Percentiles rank a stretch among this genome's conserved stretches.
phyloP scores from a whole-genome alignment of 805 yeast species.

The Candida awuae region DNA sequence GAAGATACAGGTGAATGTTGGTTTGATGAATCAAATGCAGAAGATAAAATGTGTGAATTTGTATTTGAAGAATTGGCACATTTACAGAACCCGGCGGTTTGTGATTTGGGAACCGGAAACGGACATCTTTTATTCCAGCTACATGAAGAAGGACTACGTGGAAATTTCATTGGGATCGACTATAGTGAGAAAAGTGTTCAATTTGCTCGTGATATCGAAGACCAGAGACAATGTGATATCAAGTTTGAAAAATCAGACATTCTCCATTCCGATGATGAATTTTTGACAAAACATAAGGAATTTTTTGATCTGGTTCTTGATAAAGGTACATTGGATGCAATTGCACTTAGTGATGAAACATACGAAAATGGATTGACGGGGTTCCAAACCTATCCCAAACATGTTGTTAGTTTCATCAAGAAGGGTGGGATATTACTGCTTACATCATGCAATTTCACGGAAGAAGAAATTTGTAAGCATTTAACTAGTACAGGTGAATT shows the following conservation, averaged over 20 bases:
- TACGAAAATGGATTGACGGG: slow-evolving; percentile 40
- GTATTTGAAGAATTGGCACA: slow-evolving; percentile 28
- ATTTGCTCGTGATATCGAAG: slow-evolving; percentile 59
- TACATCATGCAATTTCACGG: slow-evolving; percentile 93
- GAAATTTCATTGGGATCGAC: slow-evolving; percentile 67
- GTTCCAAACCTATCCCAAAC: slow-evolving; percentile 53
- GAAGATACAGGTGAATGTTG: slow-evolving; percentile 93
- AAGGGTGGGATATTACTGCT: slow-evolving; percentile 56
- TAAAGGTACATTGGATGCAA: slow-evolving; percentile 96
- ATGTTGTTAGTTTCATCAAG: slow-evolving; percentile 49
- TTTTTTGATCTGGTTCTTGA: slow-evolving; percentile 73
- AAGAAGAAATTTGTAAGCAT: slow-evolving; percentile 56
- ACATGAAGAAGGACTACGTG: slow-evolving; percentile 45
- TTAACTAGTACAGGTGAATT: slow-evolving; percentile 38
- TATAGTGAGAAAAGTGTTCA: slow-evolving; percentile 74
- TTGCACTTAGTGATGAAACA: slow-evolving; percentile 65
- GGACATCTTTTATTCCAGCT: slow-evolving; percentile 80
- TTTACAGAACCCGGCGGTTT: slow-evolving; percentile 31
- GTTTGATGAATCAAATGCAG: slow-evolving; percentile 96
- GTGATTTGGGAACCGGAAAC: slow-evolving; percentile 94
- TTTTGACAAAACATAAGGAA: slow-evolving; percentile 23
- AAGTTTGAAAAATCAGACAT: slow-evolving; percentile 66
- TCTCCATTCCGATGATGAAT: slow-evolving; percentile 33
- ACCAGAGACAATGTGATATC: slow-evolving; percentile 30
- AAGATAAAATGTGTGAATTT: slow-evolving; percentile 70